Evolutionary conservation across 108 stramenopile genomes (phyloP).

Genomic region (Pseudonitzschia multiseries): DNA sequence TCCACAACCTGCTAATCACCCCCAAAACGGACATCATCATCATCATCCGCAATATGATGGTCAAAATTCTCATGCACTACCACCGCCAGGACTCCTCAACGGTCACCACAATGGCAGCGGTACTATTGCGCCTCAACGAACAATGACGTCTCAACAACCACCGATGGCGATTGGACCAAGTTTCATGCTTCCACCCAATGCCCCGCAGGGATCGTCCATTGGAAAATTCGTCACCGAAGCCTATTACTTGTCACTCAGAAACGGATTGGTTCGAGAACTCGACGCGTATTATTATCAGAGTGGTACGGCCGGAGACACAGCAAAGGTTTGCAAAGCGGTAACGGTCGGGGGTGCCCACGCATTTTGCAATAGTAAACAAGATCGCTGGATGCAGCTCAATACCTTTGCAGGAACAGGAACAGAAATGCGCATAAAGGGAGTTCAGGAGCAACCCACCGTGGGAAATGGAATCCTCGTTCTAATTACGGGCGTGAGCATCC

Average conservation of each 20-base stretch:
- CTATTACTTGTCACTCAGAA: constrained; percentile 52
- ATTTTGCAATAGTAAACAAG: constrained; percentile 44
- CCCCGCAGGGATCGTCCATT: constrained; percentile 5
- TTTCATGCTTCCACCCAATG: constrained; percentile 34
- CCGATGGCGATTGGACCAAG: constrained; percentile 19
- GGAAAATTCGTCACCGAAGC: constrained; percentile 52
- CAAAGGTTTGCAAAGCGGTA: constrained; percentile 42
- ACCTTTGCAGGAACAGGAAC: constrained; percentile 57
- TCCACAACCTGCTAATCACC: neutral
- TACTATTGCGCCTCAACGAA: too few relatives aligned
- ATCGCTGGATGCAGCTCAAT: constrained; percentile 54
- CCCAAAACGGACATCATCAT: neutral
- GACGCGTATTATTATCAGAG: constrained; percentile 45
- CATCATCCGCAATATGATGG: neutral
- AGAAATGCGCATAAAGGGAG: constrained; percentile 55
- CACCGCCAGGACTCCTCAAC: neutral
- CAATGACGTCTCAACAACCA: neutral
- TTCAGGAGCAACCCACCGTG: constrained; percentile 56
- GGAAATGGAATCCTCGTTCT: constrained; percentile 36
- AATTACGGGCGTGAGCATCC: constrained; percentile 56
- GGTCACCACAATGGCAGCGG: neutral
- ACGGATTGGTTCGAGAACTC: constrained; percentile 47
- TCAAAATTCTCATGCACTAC: neutral
- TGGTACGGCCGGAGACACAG: neutral
- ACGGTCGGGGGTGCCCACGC: constrained; percentile 80